Evolutionary conservation across 176 grass and related monocot species (phyloP).

Genomic region (Puccinellia tenuiflora): DNA sequence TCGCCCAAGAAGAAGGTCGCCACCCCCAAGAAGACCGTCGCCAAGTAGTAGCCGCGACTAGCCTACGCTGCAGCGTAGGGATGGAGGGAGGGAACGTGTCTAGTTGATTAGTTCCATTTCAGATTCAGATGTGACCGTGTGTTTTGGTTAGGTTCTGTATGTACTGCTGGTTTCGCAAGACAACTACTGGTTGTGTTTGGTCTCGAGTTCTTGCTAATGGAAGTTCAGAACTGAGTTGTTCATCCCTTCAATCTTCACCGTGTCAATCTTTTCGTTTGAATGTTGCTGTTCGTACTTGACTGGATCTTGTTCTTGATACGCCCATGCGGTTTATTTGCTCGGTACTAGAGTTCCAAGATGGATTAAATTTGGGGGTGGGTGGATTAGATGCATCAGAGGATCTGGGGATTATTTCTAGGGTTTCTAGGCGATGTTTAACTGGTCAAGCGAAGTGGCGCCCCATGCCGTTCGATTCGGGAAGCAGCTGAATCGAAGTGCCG

Average conservation of each 20-base stretch:
- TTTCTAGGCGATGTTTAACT: neutral
- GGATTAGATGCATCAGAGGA: neutral
- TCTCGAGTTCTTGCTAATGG: neutral
- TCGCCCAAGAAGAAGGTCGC: constrained; percentile 14
- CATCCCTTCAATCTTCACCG: neutral
- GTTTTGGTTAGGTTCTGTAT: neutral
- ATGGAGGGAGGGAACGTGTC: neutral
- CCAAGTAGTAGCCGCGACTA: neutral
- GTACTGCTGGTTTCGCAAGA: neutral
- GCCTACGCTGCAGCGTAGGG: neutral
- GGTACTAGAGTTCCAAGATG: no score
- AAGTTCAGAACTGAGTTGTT: neutral
- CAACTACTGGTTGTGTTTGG: neutral
- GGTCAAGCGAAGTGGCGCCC: neutral
- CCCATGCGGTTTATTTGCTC: neutral
- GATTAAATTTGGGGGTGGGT: no score
- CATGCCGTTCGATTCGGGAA: neutral
- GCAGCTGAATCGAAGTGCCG: neutral
- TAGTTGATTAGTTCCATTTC: neutral
- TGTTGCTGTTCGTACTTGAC: neutral
- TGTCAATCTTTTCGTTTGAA: neutral
- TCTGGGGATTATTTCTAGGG: neutral
- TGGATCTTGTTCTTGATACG: neutral
- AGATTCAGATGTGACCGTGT: neutral
- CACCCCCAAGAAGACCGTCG: neutral